phyloP scores from a whole-genome alignment of 2,329 filamentous ascomycete species.

The Diplodia sapinea region DNA sequence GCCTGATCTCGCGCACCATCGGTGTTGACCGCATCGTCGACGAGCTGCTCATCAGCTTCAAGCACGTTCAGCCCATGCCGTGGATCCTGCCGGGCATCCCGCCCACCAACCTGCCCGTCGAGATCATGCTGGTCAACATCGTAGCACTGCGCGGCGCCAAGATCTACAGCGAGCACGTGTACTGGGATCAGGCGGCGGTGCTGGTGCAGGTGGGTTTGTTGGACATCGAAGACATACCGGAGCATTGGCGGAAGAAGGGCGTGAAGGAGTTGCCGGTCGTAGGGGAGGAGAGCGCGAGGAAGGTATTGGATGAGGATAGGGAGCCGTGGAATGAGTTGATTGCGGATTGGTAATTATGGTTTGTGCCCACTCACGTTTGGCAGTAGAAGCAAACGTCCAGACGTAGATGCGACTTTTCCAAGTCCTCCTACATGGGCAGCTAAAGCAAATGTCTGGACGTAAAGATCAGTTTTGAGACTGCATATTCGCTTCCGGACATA shows the following conservation, averaged over 20 bases:
- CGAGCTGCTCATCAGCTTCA: slow-evolving; percentile 63
- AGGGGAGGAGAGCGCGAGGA: slow-evolving; percentile 54
- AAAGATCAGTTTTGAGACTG: too few species aligned
- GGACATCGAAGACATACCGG: slow-evolving; percentile 59
- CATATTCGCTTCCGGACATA: too few species aligned
- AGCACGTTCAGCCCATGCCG: slow-evolving; percentile 61
- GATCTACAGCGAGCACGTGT: slow-evolving; percentile 63
- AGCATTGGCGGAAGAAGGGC: slow-evolving; percentile 51
- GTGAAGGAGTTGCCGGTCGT: slow-evolving; percentile 55
- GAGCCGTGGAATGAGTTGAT: slow-evolving; percentile 55
- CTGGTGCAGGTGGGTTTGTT: slow-evolving; percentile 64
- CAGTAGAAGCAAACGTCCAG: too few species aligned
- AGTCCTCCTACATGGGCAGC: too few species aligned
- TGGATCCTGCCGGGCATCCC: slow-evolving; percentile 66
- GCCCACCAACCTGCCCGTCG: slow-evolving; percentile 62
- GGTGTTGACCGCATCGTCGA: slow-evolving; percentile 66
- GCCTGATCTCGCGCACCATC: slow-evolving; percentile 63
- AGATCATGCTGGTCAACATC: slow-evolving; percentile 63
- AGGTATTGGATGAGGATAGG: slow-evolving; percentile 53
- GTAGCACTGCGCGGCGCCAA: slow-evolving; percentile 61
- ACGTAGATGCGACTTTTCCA: too few species aligned
- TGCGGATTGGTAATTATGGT: slow-evolving; percentile 46
- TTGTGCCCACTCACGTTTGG: too few species aligned
- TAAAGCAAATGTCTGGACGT: too few species aligned
- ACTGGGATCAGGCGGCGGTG: slow-evolving; percentile 68